A percentile compares a stretch with the other conserved stretches of the same genome.
Conservation (phyloP, 805 yeast genomes). For the Huiozyma naganishii region DNA sequence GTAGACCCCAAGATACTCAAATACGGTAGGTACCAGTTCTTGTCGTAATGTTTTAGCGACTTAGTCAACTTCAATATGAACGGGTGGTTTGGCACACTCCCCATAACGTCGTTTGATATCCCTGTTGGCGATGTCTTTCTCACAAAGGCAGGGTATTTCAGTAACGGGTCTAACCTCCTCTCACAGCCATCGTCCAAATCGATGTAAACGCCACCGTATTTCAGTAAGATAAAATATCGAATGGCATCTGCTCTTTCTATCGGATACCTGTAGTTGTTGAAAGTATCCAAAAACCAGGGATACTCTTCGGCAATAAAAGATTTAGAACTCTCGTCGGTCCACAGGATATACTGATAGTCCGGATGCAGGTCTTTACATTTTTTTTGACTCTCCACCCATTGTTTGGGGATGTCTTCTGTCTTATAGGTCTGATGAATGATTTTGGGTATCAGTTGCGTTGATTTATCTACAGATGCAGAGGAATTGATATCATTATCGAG, state of each 20-base stretch:
- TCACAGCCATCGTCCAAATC: constrained; percentile 87
- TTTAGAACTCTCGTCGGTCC: constrained; percentile 83
- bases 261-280: constrained; percentile 67
- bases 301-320: constrained; percentile 69
- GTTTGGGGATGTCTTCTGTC: constrained; percentile 63
- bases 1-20: constrained; percentile 88
- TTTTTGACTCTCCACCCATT: constrained; percentile 71
- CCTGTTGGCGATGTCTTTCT: constrained; percentile 87
- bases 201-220: constrained; percentile 83
- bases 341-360: constrained; percentile 74
- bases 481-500: constrained; percentile 54
- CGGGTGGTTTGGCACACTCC: constrained; percentile 77
- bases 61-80: constrained; percentile 65
- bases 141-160: constrained; percentile 75
- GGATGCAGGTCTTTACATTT: constrained; percentile 72
- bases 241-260: constrained; percentile 88
- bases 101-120: constrained; percentile 88
- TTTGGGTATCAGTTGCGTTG: constrained; percentile 55
- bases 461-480: constrained; percentile 28
- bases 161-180: constrained; percentile 66
- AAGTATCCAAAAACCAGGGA: constrained; percentile 77
- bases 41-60: constrained; percentile 49
- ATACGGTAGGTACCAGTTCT: constrained; percentile 78
- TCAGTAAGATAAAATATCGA: constrained; percentile 71
- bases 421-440: constrained; percentile 92